Conservation (phyloP, 345 rosid genomes). For the Syzygium grande region DNA sequence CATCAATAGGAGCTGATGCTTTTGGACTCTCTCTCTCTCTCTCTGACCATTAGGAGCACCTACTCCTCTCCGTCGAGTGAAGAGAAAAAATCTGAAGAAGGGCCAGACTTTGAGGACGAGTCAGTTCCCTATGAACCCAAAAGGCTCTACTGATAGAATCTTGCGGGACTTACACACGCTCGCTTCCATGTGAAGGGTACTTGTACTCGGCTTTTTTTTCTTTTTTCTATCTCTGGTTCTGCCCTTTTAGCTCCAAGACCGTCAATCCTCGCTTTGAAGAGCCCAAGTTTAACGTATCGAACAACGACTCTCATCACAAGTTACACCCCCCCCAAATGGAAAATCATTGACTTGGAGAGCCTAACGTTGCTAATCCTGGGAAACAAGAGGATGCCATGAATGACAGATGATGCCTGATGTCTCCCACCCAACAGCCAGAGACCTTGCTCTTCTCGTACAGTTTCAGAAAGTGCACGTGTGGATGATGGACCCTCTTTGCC, state of each 20-base stretch:
- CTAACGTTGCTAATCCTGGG: not conserved
- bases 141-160: not conserved
- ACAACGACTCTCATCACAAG: not conserved
- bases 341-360: not conserved
- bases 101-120: not conserved
- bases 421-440: not conserved
- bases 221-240: not conserved
- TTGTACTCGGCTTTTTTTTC: not conserved
- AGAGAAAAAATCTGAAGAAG: not conserved
- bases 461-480: not conserved
- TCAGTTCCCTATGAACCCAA: not conserved
- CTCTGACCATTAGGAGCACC: not conserved
- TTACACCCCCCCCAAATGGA: not conserved
- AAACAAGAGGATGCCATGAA: not conserved
- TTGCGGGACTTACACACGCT: not conserved
- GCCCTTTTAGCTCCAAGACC: not conserved
- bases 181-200: too few species aligned
- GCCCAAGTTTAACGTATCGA: not conserved
- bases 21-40: not conserved
- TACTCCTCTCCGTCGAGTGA: not conserved
- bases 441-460: not conserved
- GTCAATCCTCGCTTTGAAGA: not conserved
- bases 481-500: not conserved
- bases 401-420: not conserved
- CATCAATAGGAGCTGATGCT: not conserved